A percentile compares a stretch with the other conserved stretches of the same genome.
Evolutionary conservation across 2,329 filamentous ascomycete genomes (phyloP).

Genomic region (Hypoxylon sp.): DNA sequence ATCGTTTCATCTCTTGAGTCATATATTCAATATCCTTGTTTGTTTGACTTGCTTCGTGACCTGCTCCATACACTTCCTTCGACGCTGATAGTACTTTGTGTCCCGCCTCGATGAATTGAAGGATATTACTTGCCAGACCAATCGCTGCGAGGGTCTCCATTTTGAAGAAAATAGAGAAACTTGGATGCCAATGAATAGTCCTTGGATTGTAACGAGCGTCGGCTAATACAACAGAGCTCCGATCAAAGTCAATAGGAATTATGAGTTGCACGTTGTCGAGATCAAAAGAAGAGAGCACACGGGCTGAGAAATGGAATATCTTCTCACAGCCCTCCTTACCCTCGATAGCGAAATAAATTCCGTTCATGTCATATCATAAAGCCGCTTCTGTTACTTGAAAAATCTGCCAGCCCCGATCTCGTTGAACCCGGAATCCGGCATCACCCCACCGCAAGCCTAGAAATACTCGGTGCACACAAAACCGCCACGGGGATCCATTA

Average conservation of each 20-base stretch:
- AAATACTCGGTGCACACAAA: conserved; percentile 49
- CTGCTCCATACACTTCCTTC: conserved; percentile 24
- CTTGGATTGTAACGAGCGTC: background rate
- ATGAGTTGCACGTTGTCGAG: background rate
- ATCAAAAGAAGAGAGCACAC: background rate
- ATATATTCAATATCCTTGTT: conserved; percentile 26
- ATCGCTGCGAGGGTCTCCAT: conserved; percentile 40
- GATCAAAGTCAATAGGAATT: background rate
- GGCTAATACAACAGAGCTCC: background rate
- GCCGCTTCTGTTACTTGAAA: background rate
- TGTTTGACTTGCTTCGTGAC: conserved; percentile 22
- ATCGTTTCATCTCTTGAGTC: conserved; percentile 29
- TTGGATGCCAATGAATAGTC: background rate
- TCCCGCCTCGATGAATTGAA: conserved; percentile 35
- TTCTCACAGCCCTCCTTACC: background rate
- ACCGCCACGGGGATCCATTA: conserved; percentile 46
- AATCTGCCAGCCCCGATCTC: background rate
- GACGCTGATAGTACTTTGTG: conserved; percentile 25
- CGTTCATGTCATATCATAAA: background rate
- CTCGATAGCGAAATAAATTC: background rate
- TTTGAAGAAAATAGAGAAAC: background rate
- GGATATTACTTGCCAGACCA: conserved; percentile 33
- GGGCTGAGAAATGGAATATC: background rate
- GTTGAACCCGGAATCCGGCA: background rate
- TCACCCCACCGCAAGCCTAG: conserved; percentile 1